A percentile compares a stretch with the other conserved stretches of the same genome.
Conservation (phyloP, 2,329 filamentous ascomycete species). For the Aspergillus niger region DNA sequence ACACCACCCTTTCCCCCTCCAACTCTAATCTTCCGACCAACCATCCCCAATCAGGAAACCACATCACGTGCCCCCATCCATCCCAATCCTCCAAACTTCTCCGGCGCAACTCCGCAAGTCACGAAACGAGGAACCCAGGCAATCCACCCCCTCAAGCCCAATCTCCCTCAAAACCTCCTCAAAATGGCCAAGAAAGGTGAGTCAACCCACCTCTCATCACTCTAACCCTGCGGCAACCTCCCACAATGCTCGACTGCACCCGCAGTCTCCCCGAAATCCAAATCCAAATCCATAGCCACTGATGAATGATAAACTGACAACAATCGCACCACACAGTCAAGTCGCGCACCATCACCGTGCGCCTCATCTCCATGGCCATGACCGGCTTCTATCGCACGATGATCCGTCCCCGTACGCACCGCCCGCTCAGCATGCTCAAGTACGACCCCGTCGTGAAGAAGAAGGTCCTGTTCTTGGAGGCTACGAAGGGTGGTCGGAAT, state of each 20-base stretch:
- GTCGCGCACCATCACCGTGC: slow-evolving; percentile 88
- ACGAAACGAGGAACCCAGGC: not conserved
- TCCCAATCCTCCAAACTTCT: slow-evolving; percentile 10
- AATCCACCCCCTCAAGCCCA: not conserved
- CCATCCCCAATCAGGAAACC: not conserved
- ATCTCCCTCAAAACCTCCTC: not conserved
- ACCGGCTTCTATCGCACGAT: slow-evolving; percentile 97
- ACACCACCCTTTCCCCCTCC: not conserved
- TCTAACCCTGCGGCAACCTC: not conserved
- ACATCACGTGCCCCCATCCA: not conserved
- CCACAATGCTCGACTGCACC: too few relatives aligned
- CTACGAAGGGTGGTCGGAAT: slow-evolving; percentile 72
- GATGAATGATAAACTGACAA: slow-evolving; percentile 12
- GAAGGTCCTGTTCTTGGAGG: slow-evolving; percentile 93
- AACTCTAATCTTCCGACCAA: not conserved
- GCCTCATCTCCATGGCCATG: slow-evolving; percentile 97
- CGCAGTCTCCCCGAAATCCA: too few relatives aligned
- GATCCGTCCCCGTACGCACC: slow-evolving; percentile 74
- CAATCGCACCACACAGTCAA: slow-evolving; percentile 61
- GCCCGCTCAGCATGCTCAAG: slow-evolving; percentile 95
- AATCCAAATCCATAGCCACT: too few relatives aligned
- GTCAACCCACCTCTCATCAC: not conserved
- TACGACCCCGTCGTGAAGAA: slow-evolving; percentile 97
- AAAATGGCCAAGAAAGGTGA: slow-evolving; percentile 51
- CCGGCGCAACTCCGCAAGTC: not conserved